Percentiles rank a stretch among this genome's conserved stretches.
These are phyloP conservation scores for Torrubiella hemipterigena DNA, from an alignment of 2,329 filamentous ascomycete genomes.

Conservation along the genomic window DNA sequence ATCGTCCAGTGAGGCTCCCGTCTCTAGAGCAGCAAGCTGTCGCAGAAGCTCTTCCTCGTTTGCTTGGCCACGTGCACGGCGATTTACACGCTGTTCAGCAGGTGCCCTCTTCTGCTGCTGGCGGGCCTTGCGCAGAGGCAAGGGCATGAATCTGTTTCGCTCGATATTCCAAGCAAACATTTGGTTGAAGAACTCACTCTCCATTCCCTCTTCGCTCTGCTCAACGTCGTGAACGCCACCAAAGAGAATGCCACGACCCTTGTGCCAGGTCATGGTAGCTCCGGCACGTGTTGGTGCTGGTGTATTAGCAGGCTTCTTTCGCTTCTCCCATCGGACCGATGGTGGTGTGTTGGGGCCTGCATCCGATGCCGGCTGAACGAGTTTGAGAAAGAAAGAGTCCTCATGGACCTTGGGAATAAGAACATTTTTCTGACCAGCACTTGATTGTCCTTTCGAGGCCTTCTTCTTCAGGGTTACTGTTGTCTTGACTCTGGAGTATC, in stretches of 20 bases:
- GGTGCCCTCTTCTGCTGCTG: slow-evolving; percentile 45
- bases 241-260: slow-evolving; percentile 83
- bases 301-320: slow-evolving; percentile 84
- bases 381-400: slow-evolving; percentile 85
- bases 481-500: slow-evolving; percentile 83
- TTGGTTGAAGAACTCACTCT: slow-evolving; percentile 93
- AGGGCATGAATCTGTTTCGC: slow-evolving; percentile 84
- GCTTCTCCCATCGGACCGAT: slow-evolving; percentile 75
- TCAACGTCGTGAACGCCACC: slow-evolving; percentile 92
- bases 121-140: slow-evolving; percentile 64
- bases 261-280: slow-evolving; percentile 88
- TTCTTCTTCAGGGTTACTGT: slow-evolving; percentile 50
- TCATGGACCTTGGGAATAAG: slow-evolving; percentile 84
- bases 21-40: slow-evolving; percentile 77
- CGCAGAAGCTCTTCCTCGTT: slow-evolving; percentile 83
- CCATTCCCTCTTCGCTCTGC: slow-evolving; percentile 84
- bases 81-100: slow-evolving; percentile 41
- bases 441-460: slow-evolving; percentile 43
- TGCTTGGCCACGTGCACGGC: slow-evolving; percentile 68
- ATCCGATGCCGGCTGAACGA: slow-evolving; percentile 60
- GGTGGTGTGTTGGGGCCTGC: slow-evolving; percentile 54
- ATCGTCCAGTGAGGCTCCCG: slow-evolving; percentile 51
- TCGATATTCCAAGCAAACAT: slow-evolving; percentile 92
- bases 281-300: slow-evolving; percentile 77
- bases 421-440: slow-evolving; percentile 50